Percentiles rank a stretch among this genome's conserved stretches.
phyloP scores from a whole-genome alignment of 2,329 filamentous ascomycete genomes.

The Neophaeococcomyces mojaviensis region DNA sequence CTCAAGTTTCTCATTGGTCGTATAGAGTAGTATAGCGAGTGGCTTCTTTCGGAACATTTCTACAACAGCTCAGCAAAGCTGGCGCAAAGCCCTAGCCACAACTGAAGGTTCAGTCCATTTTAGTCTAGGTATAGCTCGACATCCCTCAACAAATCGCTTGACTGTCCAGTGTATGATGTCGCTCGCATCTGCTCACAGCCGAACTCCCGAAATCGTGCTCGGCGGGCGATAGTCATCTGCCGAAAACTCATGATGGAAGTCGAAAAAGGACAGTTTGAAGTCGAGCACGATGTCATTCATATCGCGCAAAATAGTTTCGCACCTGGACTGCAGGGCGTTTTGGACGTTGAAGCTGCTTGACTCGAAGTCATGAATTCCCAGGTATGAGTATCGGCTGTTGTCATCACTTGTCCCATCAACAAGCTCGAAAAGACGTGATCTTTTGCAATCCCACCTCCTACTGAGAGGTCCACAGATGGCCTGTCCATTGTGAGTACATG shows the following conservation, averaged over 20 bases:
- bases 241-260: not conserved
- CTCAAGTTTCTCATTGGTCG: too few species aligned
- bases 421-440: not conserved
- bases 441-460: not conserved
- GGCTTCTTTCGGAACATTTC: too few species aligned
- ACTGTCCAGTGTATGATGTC: too few species aligned
- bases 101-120: too few species aligned
- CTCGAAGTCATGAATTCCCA: slow-evolving; percentile 1
- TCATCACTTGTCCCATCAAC: not conserved
- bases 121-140: too few species aligned
- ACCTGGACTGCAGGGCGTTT: too few species aligned
- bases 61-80: too few species aligned
- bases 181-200: too few species aligned
- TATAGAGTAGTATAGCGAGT: too few species aligned
- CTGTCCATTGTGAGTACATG: not conserved
- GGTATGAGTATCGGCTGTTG: not conserved
- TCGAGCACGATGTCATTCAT: not conserved
- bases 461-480: not conserved
- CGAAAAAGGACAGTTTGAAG: not conserved
- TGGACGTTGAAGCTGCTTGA: not conserved
- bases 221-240: not conserved
- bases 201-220: too few species aligned
- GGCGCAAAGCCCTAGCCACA: too few species aligned
- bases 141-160: too few species aligned
- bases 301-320: not conserved